These are phyloP conservation scores for Ambrosiella xylebori DNA, from an alignment of 2,329 filamentous ascomycete genomes.

Conservation along the genomic window DNA sequence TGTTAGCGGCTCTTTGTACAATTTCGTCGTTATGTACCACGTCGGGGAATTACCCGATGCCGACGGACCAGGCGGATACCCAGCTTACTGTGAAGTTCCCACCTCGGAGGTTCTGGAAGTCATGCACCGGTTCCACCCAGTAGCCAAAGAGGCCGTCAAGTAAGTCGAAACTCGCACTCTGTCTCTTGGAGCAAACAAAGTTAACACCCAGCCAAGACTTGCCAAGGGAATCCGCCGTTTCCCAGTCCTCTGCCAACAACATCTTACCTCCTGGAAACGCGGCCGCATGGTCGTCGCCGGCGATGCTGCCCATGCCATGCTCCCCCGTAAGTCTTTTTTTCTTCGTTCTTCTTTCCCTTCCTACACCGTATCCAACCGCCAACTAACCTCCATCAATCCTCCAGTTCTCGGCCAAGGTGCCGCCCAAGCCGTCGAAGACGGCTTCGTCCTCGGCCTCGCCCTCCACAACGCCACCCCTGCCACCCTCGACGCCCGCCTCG, in stretches of 20 bases:
- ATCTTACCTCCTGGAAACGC: conserved; percentile 20
- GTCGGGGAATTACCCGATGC: neutral
- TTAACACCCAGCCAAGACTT: conserved; percentile 16
- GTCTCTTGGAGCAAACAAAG: neutral
- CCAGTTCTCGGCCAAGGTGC: conserved; percentile 25
- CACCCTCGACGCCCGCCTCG: conserved; percentile 16
- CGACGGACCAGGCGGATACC: neutral
- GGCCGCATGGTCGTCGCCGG: conserved; percentile 20
- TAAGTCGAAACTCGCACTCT: neutral
- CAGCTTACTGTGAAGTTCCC: neutral
- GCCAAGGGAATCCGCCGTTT: conserved; percentile 21
- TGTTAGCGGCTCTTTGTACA: conserved; percentile 19
- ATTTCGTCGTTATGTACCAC: conserved; percentile 21
- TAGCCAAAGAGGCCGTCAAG: neutral
- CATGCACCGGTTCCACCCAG: neutral
- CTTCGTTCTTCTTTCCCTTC: neutral
- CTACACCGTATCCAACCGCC: conserved; percentile 7
- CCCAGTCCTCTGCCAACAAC: conserved; percentile 21
- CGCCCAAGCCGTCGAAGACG: conserved; percentile 23
- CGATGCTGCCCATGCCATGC: conserved; percentile 24
- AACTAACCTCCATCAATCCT: too few species aligned
- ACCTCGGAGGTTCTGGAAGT: neutral
- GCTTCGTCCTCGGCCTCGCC: conserved; percentile 18
- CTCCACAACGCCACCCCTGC: conserved; percentile 16
- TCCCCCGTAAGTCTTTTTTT: conserved; percentile 15